Evolutionary conservation across 352 stramenopile species (phyloP).

Genomic region (Phytophthora multivora): DNA sequence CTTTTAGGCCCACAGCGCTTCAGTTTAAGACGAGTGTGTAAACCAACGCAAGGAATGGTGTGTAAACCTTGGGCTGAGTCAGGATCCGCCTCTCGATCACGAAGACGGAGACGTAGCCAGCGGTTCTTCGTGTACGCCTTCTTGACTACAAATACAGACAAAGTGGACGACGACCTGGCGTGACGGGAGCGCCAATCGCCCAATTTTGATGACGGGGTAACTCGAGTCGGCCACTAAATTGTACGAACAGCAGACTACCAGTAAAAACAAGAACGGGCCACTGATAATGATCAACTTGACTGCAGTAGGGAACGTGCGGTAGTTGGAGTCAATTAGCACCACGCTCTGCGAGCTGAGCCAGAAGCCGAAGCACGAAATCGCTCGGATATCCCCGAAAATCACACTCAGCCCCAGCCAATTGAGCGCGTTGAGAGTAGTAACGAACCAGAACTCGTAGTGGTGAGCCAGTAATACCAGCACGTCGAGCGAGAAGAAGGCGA

Average conservation of each 20-base stretch:
- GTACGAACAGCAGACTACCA: slow-evolving; percentile 21
- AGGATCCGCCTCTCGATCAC: slow-evolving; percentile 9
- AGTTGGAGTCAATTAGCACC: slow-evolving; percentile 28
- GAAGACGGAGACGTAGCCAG: neutral
- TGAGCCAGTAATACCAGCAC: slow-evolving; percentile 14
- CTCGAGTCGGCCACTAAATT: slow-evolving; percentile 12
- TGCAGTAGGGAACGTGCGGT: slow-evolving; percentile 12
- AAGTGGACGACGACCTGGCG: slow-evolving; percentile 17
- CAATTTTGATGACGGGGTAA: slow-evolving; percentile 2
- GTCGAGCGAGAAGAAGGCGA: slow-evolving; percentile 27
- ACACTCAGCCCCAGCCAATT: slow-evolving; percentile 15
- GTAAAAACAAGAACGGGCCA: slow-evolving; percentile 13
- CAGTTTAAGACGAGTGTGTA: slow-evolving; percentile 16
- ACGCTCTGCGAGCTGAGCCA: slow-evolving; percentile 29
- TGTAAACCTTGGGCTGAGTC: slow-evolving; percentile 4
- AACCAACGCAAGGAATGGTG: slow-evolving; percentile 15
- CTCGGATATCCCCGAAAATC: slow-evolving; percentile 23
- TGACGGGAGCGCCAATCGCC: slow-evolving; percentile 10
- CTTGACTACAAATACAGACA: slow-evolving; percentile 19
- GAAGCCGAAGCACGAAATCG: slow-evolving; percentile 14
- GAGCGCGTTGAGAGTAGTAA: slow-evolving; percentile 15
- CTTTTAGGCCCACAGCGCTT: neutral
- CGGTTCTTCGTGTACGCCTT: slow-evolving; percentile 21
- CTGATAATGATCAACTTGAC: slow-evolving; percentile 25
- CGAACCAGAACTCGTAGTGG: slow-evolving; percentile 30